phyloP scores from a whole-genome alignment of 345 rosid species.

The Pseudoturritis turrita region DNA sequence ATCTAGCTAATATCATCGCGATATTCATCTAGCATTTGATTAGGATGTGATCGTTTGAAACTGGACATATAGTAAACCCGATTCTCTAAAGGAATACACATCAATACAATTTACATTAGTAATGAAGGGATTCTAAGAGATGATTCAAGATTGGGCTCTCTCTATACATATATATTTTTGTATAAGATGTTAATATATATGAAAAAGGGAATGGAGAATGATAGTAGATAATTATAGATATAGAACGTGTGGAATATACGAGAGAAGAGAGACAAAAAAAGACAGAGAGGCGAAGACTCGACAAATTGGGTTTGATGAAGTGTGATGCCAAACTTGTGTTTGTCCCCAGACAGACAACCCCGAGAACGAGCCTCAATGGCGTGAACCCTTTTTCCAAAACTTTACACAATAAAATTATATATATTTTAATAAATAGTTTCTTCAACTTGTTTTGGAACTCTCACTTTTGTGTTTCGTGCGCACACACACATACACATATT shows the following conservation, averaged over 20 bases:
- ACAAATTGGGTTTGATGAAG: conserved; percentile 31
- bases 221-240: not conserved
- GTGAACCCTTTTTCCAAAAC: conserved; percentile 21
- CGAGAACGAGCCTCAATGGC: conserved; percentile 36
- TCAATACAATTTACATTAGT: not conserved
- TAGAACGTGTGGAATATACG: not conserved
- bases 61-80: not conserved
- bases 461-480: conserved; percentile 59
- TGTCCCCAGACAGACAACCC: conserved; percentile 33
- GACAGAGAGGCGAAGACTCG: conserved; percentile 18
- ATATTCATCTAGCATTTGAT: not conserved
- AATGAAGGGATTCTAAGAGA: not conserved
- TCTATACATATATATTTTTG: not conserved
- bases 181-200: not conserved
- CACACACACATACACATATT: conserved; percentile 2
- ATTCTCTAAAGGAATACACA: not conserved
- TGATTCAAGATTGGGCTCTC: not conserved
- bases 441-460: conserved; percentile 46
- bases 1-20: not conserved
- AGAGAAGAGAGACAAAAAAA: not conserved
- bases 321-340: conserved; percentile 30
- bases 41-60: not conserved
- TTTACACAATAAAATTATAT: conserved; percentile 5
- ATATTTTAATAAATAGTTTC: conserved; percentile 1
- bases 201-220: not conserved